A percentile compares a stretch with the other conserved stretches of the same genome.
phyloP scores from a whole-genome alignment of 768 basidiomycete genomes.

The Pleurotus salmoneostramineus region DNA sequence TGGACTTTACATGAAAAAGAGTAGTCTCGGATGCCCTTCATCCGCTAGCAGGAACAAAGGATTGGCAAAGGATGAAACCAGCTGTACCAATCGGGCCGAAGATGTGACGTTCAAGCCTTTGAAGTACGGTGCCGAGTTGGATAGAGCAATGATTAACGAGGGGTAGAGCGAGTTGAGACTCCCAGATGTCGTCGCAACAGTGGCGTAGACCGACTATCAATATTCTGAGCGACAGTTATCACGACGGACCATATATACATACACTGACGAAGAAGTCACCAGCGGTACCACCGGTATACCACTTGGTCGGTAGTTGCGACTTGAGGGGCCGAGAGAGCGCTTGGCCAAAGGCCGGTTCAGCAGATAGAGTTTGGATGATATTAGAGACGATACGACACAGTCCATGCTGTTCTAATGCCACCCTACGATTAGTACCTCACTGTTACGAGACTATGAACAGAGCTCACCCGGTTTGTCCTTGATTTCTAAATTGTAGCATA shows the following conservation, averaged over 20 bases:
- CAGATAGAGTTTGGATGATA: conserved; percentile 87
- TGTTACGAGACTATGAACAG: not conserved
- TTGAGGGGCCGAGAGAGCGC: conserved; percentile 64
- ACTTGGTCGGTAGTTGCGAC: conserved; percentile 71
- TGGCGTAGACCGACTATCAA: conserved; percentile 77
- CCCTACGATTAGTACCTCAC: conserved; percentile 4
- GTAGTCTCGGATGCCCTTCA: conserved; percentile 89
- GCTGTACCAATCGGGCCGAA: conserved; percentile 79
- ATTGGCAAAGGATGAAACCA: conserved; percentile 89
- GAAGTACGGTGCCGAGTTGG: conserved; percentile 86
- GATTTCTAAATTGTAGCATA: conserved; percentile 81
- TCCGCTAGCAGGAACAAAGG: conserved; percentile 88
- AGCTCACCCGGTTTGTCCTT: conserved; percentile 89
- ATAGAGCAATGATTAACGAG: conserved; percentile 84
- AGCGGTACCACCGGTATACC: conserved; percentile 65
- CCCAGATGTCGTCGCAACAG: conserved; percentile 87
- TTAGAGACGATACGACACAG: conserved; percentile 87
- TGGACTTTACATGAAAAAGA: conserved; percentile 78
- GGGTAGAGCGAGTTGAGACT: conserved; percentile 83
- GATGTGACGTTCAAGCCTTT: conserved; percentile 77
- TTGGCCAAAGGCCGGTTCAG: conserved; percentile 75
- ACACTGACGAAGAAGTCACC: conserved; percentile 90
- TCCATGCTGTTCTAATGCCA: conserved; percentile 76
- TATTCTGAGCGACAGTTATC: conserved; percentile 4
- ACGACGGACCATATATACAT: conserved; percentile 20